Evolutionary conservation across 306 rosid species (phyloP), one percentile per base, ranked within the genome.

Genomic region (Benincasa hispida): DNA sequence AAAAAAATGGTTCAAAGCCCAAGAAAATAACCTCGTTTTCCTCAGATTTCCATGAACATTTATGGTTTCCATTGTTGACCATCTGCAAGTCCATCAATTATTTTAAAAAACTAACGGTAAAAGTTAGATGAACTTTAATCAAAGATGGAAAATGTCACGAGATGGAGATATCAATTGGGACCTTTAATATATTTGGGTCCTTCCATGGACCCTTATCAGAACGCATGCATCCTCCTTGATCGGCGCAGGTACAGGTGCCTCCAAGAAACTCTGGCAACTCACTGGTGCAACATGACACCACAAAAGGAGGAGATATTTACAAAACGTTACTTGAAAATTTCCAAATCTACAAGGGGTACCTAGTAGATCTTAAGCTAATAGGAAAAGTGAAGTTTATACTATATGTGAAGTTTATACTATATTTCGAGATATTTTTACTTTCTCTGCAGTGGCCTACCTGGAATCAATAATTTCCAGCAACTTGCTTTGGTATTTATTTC

Each of bases 141-240:
- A 55, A 54, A 19, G 51, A 54, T 50, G 59, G 60, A 50, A 51
- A 27, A 8, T 21, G n/a, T n/a, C 27, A 59, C 3, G 56, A 62
- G 55, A 60, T 47, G 35, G 60, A n/a, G 35, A 39, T 51, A 22
- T 2, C 55, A 56, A 45, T 34, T 73, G 27, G 25, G 47, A 90
- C 98, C 87, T 15, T 89, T 68, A 91, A 18, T 42, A 90, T 82
- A 69, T 86, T 86, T 17, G 79, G 70, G 81, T 94, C 92, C 55
- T 87, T 94, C 98, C 98, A 94, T 8, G 98, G 97, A 66, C 96
- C 98, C 84, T 90, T 94, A 37, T 94, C 97, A 35, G 98, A 90
- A 59, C 82, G 86, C 96, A 90, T 84, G 75, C 98, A 91, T 37
- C 95, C 98, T 79, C 98, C 98, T 77, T 88, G 72, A 75, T 90